Base-by-base conservation (phyloP, 2,329 filamentous ascomycete species). In the Rhynchosporium secalis region DNA sequence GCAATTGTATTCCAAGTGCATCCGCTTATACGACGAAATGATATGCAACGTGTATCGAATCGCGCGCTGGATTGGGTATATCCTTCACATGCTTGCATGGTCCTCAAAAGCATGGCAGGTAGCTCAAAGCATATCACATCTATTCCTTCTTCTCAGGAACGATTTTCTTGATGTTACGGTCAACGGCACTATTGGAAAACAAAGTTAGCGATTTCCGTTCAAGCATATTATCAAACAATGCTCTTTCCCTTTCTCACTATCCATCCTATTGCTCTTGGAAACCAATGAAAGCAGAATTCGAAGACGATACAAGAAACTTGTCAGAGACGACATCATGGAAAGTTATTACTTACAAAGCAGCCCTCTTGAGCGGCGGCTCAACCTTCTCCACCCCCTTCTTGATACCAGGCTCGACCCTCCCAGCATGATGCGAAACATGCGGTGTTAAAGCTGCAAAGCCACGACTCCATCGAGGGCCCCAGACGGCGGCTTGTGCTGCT, bases 381-480 rank as follows among this genome's bases (percentile, higher is more conserved):
- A 69, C 65, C 12, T 41, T 54, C 63, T 66, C 57, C 2, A 67
- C 63, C 2, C 62, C 58, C 57, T 58, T 65, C 57, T 65, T 52
- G 15, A 67, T 47, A 12, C 61, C 38, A 3, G 63, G 63, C 54
- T 68, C 66, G 3, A 69, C 56, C n/a, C 51, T 68, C 29, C 49
- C 56, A 29, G 64, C 60, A 40, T 58, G 43, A 33, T 41, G 52
- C 31, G 66, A 58, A 7, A 68, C 56, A 13, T 56, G 29, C 0
- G 64, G 61, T 15, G 62, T 43, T 15, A 65, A 33, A 1, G 62
- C 38, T 15, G 67, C 49, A 36, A 69, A 66, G 15, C 63, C 64
- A 29, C 62, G 58, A 43, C 65, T 66, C 68, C 68, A 69, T 56
- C 66, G 41, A 36, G 68, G 68, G 13, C 68, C 68, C 68, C 68